phyloP scores from a whole-genome alignment of 805 yeast species.

The Komagataella phaffii region DNA sequence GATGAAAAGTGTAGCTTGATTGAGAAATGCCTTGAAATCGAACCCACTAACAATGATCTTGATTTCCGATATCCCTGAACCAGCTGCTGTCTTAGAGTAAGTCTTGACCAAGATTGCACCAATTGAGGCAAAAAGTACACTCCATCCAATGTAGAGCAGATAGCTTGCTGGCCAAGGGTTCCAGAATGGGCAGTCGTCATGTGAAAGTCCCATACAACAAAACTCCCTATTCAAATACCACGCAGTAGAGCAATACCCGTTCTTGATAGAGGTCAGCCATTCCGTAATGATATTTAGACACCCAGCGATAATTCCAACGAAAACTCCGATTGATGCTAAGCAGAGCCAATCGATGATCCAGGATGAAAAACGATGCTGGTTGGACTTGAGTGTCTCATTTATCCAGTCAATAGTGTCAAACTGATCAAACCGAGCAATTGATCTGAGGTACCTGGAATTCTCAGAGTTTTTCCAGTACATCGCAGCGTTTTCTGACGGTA shows the following conservation, averaged over 20 bases:
- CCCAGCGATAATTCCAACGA: conserved; percentile 78
- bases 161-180: conserved; percentile 53
- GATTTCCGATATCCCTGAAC: conserved; percentile 94
- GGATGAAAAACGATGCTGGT: conserved; percentile 15
- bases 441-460: conserved; percentile 3
- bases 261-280: conserved; percentile 66
- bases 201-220: conserved; percentile 66
- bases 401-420: conserved; percentile 64
- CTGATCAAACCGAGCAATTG: conserved; percentile 38
- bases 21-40: conserved; percentile 62
- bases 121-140: conserved; percentile 44
- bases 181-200: conserved; percentile 52
- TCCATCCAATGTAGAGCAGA: conserved; percentile 40
- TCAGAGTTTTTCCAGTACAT: background rate
- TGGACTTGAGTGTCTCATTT: conserved; percentile 41
- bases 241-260: conserved; percentile 63
- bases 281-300: conserved; percentile 71
- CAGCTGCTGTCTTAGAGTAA: conserved; percentile 87
- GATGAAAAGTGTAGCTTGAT: conserved; percentile 54
- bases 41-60: conserved; percentile 92
- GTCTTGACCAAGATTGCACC: conserved; percentile 59
- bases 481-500: background rate
- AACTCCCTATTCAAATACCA: conserved; percentile 62
- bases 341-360: conserved; percentile 52
- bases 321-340: conserved; percentile 59